Evolutionary conservation across 306 rosid genomes (phyloP).

Genomic region (Lablab purpureus): DNA sequence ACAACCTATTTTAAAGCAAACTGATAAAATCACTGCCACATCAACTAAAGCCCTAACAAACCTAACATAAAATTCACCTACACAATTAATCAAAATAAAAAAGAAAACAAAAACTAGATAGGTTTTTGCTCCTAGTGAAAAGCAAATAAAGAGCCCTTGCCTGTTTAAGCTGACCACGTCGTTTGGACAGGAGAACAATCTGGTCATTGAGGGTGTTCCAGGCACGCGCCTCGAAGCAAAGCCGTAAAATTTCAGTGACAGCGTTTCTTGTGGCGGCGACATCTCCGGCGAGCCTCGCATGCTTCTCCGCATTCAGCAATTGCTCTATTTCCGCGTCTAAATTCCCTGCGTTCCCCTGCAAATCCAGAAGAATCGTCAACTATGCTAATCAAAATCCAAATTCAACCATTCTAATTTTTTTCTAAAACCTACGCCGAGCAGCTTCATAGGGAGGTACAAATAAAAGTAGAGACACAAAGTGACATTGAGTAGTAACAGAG

Average conservation of each 20-base stretch:
- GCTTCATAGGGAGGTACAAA: neutral
- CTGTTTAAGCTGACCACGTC: constrained; percentile 96
- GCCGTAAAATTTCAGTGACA: constrained; percentile 71
- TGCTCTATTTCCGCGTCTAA: constrained; percentile 71
- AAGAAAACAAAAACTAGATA: neutral
- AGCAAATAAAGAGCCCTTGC: constrained; percentile 35
- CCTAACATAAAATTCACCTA: neutral
- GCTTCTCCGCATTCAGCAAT: constrained; percentile 79
- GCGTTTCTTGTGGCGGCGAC: constrained; percentile 88
- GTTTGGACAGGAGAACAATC: constrained; percentile 83
- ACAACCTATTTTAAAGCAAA: neutral
- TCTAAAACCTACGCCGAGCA: neutral
- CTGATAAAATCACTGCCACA: constrained; percentile 1
- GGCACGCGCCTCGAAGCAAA: constrained; percentile 81
- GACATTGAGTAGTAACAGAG: neutral
- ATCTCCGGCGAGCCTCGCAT: constrained; percentile 77
- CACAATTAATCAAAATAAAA: neutral
- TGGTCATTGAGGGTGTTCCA: constrained; percentile 90
- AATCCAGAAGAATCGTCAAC: constrained; percentile 20
- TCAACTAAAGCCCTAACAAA: constrained; percentile 3
- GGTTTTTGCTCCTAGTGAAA: neutral
- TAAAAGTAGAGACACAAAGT: neutral
- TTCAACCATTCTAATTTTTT: neutral
- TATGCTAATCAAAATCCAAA: neutral
- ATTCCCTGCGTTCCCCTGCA: constrained; percentile 65